These are phyloP conservation scores for Neoboletus subvelutipes DNA, from an alignment of 768 basidiomycete genomes.

Conservation along the genomic window DNA sequence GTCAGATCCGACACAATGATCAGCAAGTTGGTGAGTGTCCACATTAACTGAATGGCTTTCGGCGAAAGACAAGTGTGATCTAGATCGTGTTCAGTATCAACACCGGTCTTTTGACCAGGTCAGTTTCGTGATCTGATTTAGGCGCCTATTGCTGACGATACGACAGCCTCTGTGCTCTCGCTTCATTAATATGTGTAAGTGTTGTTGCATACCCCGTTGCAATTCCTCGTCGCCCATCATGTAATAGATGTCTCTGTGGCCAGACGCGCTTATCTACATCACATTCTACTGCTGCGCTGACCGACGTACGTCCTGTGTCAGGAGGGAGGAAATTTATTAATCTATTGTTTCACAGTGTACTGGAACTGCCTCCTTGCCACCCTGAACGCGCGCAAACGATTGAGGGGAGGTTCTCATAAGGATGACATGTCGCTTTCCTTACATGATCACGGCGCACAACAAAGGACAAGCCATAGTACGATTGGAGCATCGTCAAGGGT, in stretches of 20 bases:
- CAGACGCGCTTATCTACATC: constrained; percentile 53
- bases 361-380: constrained; percentile 60
- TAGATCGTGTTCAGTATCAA: constrained; percentile 54
- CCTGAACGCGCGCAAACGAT: constrained; percentile 52
- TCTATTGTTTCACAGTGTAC: constrained; percentile 40
- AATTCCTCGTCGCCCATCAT: neutral
- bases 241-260: constrained; percentile 45
- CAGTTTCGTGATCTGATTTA: neutral
- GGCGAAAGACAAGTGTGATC: neutral
- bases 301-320: constrained; percentile 42
- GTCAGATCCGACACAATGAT: neutral
- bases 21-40: neutral
- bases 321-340: neutral
- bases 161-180: constrained; percentile 48
- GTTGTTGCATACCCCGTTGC: neutral
- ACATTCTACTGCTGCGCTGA: constrained; percentile 61
- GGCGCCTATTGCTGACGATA: neutral
- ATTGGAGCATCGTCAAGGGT: constrained; percentile 6
- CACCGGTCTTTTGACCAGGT: constrained; percentile 30
- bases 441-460: constrained; percentile 1
- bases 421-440: constrained; percentile 17
- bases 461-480: constrained; percentile 1
- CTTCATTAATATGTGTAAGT: constrained; percentile 50
- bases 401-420: constrained; percentile 32
- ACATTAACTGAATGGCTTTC: neutral